Percentiles rank a stretch among this genome's conserved stretches.
These are phyloP conservation scores for Citrus inodora DNA, from an alignment of 345 rosid genomes.

Conservation along the genomic window DNA sequence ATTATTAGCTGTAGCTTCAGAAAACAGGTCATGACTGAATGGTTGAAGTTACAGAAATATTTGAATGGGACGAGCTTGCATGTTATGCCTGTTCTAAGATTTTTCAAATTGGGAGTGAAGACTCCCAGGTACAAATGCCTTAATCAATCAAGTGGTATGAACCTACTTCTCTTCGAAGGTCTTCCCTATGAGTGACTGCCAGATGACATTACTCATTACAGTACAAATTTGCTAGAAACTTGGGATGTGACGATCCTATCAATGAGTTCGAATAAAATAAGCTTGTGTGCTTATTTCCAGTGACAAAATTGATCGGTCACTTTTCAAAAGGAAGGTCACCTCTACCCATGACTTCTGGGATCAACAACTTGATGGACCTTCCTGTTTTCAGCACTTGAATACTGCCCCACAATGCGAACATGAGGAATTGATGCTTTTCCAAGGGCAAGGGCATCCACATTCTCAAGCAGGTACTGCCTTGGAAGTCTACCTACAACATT, in stretches of 20 bases:
- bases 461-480: slow-evolving; percentile 66
- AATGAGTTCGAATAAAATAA: background rate
- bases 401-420: slow-evolving; percentile 84
- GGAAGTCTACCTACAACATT: slow-evolving; percentile 93
- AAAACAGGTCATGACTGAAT: background rate
- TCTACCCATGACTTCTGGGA: slow-evolving; percentile 92
- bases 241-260: background rate
- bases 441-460: slow-evolving; percentile 70
- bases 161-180: background rate
- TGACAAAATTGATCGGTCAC: background rate
- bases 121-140: background rate
- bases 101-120: background rate
- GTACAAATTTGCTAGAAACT: background rate
- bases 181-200: background rate
- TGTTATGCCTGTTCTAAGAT: background rate
- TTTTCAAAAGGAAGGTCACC: background rate
- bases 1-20: background rate
- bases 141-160: background rate
- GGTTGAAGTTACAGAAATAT: background rate
- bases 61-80: background rate
- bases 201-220: background rate
- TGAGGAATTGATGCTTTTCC: slow-evolving; percentile 79
- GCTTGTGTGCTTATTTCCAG: slow-evolving; percentile 5
- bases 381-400: slow-evolving; percentile 65
- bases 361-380: slow-evolving; percentile 69